Base-by-base conservation (phyloP, 2,329 filamentous ascomycete species). In the Cadophora gregata region DNA sequence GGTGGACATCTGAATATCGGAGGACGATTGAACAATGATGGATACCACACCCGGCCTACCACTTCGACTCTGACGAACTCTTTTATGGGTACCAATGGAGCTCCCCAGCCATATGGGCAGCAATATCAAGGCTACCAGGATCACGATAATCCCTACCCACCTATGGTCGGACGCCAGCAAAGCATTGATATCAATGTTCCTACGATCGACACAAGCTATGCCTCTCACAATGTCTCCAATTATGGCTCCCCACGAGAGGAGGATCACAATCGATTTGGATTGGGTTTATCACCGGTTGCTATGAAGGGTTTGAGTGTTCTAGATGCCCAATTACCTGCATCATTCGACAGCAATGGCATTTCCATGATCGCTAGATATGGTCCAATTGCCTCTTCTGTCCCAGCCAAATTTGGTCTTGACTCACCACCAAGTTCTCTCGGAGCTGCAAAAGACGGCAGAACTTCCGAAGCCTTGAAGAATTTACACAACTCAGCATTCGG, bases 261-360 rank as follows among this genome's bases (percentile, higher is more conserved):
- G 63, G 86, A 90, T 67, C 73, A 81, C 14, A 81, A 78, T 63
- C 81, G 86, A 38, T 82, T 86, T 36, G 88, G 91, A n/a, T 84
- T 94, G 47, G 91, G 91, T 27, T 86, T 96, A 62, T 97, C 94
- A 16, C 93, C 94, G 0, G 86, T 86, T 59, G 87, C 88, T 72
- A 87, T 88, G 62, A 90, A 88, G 72, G 87, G 86, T 2, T 78
- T 97, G n/a, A 96, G 92, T n/a, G 92, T 96, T 16, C 86, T 97
- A 69, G 95, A 98, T 80, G 96, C 93, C 2, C 93, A 93, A 19
- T 86, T 98, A 9, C 96, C 96, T 1, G 93, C 94, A 9, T 98
- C 95, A 0, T 97, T 98, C 78, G 96, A 98, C 79, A 97, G 93
- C 74, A 96, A 97, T 75, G 95, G 94, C 59, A 92, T 97, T 62